Evolutionary conservation across 208 protist species (phyloP), one percentile per base, ranked within the genome.

Genomic region (Trypanosoma avium): DNA sequence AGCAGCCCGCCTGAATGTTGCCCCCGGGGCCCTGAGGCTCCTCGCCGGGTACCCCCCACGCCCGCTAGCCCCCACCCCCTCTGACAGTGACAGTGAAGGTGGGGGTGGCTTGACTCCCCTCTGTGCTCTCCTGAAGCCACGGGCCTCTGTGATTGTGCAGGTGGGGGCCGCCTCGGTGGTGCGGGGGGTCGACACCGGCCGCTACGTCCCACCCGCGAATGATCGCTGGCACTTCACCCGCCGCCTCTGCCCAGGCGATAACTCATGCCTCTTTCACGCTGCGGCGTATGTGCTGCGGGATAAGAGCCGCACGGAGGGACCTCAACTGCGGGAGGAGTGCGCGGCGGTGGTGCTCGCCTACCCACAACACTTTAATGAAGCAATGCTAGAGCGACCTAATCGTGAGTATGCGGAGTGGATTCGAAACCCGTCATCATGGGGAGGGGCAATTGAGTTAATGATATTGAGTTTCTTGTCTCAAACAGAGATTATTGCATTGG

Each of bases 221-320:
- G 82, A 94, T 42, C 71, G 59, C 27, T 85, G 81, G 19, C 84
- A 90, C 75, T 95, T 98, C 69, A 86, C 77, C 0, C 87, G 93
- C 19, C 90, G 95, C 13, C 63, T 79, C 19, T 94, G 96, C 45
- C 90, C 93, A 1, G 79, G 81, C n/a, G 95, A 98, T 67, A 98
- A 98, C 70, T 95, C 86, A 15, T 98, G 97, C 63, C 75, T 98
- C 4, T 98, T 98, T 61, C 94, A 97, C 66, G 82, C 91, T 13
- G 85, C 86, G 33, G 90, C 90, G 9, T 98, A 98, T 77, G 80
- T 97, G 10, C 72, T 97, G 56, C 74, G 88, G 43, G 61, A 95
- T 67, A 89, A 92, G 73, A 93, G 76, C 59, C 77, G 84, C 43
- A 81, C 65, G 19, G 84, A 90, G 36, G 87, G 84, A 7, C 73